Conservation (phyloP, 805 yeast genomes). For the Ogataea corticis region DNA sequence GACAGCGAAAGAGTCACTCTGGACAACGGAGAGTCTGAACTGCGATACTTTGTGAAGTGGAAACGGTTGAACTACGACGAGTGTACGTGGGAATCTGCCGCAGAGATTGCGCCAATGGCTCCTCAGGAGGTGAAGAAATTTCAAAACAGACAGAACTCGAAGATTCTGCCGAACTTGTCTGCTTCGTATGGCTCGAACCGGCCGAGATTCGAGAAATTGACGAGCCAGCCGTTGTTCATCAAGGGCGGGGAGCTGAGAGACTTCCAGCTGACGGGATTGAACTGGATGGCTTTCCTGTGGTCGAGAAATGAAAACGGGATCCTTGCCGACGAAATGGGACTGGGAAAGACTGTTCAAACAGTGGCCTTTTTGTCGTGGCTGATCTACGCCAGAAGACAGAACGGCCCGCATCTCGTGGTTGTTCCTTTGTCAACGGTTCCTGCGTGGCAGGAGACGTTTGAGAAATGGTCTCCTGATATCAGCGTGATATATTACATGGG, state of each 20-base stretch:
- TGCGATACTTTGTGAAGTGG: constrained; percentile 92
- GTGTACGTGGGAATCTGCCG: constrained; percentile 96
- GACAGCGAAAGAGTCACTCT: constrained; percentile 71
- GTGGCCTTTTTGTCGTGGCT: constrained; percentile 94
- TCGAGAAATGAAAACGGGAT: constrained; percentile 96
- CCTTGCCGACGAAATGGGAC: constrained; percentile 98
- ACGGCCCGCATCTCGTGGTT: constrained; percentile 95
- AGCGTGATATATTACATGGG: constrained; percentile 94
- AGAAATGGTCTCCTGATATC: constrained; percentile 95
- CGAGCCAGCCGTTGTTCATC: constrained; percentile 83
- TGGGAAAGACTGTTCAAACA: constrained; percentile 97
- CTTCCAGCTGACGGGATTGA: constrained; percentile 95
- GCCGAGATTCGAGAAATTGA: constrained; percentile 86
- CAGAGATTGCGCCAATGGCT: constrained; percentile 77
- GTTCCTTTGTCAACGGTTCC: constrained; percentile 96
- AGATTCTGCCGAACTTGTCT: constrained; percentile 78
- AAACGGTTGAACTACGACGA: constrained; percentile 89
- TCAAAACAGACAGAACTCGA: constrained; percentile 78
- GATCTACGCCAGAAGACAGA: constrained; percentile 90
- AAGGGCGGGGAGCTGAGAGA: constrained; percentile 92
- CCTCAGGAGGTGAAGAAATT: constrained; percentile 82
- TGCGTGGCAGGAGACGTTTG: constrained; percentile 99
- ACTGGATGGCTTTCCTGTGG: constrained; percentile 99
- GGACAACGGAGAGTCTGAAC: constrained; percentile 63
- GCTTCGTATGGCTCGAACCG: constrained; percentile 73